A percentile compares a stretch with the other conserved stretches of the same genome.
Conservation (phyloP, 2,329 filamentous ascomycete genomes). For the Neoscytalidium dimidiatum region DNA sequence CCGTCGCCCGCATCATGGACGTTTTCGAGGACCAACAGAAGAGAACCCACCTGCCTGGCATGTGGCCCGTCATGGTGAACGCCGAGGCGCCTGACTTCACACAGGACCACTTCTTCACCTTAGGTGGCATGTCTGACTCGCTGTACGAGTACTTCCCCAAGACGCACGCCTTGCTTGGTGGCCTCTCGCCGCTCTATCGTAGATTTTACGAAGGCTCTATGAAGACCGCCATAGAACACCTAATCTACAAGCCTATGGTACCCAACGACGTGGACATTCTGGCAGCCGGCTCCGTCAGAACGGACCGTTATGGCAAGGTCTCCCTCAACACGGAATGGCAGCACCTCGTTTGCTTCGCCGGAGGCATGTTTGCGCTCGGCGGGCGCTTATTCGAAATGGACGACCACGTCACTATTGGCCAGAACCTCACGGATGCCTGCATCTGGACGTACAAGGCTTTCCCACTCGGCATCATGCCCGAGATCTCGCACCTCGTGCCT, state of each 20-base stretch:
- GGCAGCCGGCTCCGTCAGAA: constrained; percentile 10
- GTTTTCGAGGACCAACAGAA: constrained; percentile 45
- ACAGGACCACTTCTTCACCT: constrained; percentile 23
- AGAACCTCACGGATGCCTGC: constrained; percentile 61
- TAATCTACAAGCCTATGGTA: constrained; percentile 53
- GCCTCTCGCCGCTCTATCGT: constrained; percentile 47
- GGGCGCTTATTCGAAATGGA: constrained; percentile 58
- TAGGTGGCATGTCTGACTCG: constrained; percentile 44
- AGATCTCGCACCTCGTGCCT: constrained; percentile 55
- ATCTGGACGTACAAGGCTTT: constrained; percentile 64
- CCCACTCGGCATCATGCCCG: constrained; percentile 63
- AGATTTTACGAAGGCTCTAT: constrained; percentile 59
- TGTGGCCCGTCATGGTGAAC: constrained; percentile 51
- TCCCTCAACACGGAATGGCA: constrained; percentile 53
- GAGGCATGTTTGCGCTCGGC: constrained; percentile 64
- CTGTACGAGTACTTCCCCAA: constrained; percentile 50
- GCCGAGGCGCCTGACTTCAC: constrained; percentile 27
- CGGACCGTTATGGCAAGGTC: background rate
- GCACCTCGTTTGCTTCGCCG: constrained; percentile 62
- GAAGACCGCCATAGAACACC: constrained; percentile 45
- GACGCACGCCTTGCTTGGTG: constrained; percentile 50
- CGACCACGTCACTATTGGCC: constrained; percentile 57
- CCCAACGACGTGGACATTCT: constrained; percentile 50
- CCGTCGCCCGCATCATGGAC: constrained; percentile 45
- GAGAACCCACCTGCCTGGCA: constrained; percentile 46